Evolutionary conservation across 202 grass and related monocot species (phyloP).

Genomic region (Elaeis oleifera): DNA sequence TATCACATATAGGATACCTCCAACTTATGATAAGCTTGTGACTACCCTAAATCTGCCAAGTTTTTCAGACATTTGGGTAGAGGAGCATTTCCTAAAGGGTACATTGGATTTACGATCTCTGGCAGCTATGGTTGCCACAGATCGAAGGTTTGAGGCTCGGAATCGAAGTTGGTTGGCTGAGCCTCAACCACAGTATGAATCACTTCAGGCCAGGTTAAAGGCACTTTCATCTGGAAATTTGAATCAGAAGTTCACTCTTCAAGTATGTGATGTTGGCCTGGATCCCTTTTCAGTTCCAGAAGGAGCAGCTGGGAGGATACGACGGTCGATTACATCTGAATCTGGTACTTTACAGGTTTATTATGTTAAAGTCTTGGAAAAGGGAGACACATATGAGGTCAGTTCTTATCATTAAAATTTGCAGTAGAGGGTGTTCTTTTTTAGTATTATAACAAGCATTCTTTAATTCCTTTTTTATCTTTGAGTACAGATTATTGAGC

Average conservation of each 20-base stretch:
- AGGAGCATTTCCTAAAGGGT: conserved; percentile 69
- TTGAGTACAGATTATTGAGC: conserved; percentile 86
- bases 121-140: conserved; percentile 59
- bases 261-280: conserved; percentile 50
- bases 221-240: conserved; percentile 23
- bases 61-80: conserved; percentile 68
- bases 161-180: conserved; percentile 66
- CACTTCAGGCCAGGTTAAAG: conserved; percentile 81
- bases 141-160: conserved; percentile 40
- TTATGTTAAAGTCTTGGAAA: conserved; percentile 98
- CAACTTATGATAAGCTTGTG: conserved; percentile 84
- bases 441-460: too few relatives aligned
- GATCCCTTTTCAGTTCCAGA: conserved; percentile 91
- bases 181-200: conserved; percentile 72
- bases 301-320: conserved; percentile 89
- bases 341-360: conserved; percentile 84
- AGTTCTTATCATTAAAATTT: conserved; percentile 25
- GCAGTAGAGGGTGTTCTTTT: too few relatives aligned
- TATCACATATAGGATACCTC: conserved; percentile 66
- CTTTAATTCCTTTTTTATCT: conserved; percentile 2
- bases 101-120: conserved; percentile 73
- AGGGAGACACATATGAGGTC: conserved; percentile 98
- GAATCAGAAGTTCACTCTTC: conserved; percentile 62
- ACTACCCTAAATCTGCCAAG: conserved; percentile 62
- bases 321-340: conserved; percentile 76